phyloP scores from a whole-genome alignment of 1,284 basidiomycete genomes.

The Calocybe gambosa region DNA sequence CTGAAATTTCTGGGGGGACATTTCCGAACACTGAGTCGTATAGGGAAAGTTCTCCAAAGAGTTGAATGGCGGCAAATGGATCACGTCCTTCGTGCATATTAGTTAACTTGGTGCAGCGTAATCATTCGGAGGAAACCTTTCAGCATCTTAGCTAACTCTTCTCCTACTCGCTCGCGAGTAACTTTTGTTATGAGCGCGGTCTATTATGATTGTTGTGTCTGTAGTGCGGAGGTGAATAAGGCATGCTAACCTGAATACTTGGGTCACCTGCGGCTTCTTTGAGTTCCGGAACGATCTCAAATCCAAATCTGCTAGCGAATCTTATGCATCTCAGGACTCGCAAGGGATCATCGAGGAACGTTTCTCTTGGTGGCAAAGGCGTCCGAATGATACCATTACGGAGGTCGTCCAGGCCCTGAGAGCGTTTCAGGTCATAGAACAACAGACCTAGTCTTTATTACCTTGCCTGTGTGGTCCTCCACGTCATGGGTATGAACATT shows the following conservation, averaged over 20 bases:
- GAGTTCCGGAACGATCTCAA: slow-evolving; percentile 73
- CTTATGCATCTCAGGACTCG: slow-evolving; percentile 87
- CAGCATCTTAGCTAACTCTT: slow-evolving; percentile 89
- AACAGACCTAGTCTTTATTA: slow-evolving; percentile 19
- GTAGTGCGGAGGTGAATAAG: neutral
- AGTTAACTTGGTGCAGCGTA: neutral
- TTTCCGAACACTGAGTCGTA: slow-evolving; percentile 69
- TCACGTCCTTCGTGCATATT: slow-evolving; percentile 47
- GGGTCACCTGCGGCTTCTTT: slow-evolving; percentile 59
- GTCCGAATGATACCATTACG: slow-evolving; percentile 81
- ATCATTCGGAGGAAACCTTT: slow-evolving; percentile 43
- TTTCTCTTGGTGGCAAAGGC: slow-evolving; percentile 81
- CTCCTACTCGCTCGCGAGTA: slow-evolving; percentile 84
- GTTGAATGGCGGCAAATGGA: slow-evolving; percentile 66
- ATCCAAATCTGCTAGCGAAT: slow-evolving; percentile 89
- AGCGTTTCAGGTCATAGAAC: neutral
- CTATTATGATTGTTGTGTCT: slow-evolving; percentile 32
- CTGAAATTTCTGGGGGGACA: slow-evolving; percentile 37
- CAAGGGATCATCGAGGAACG: slow-evolving; percentile 93
- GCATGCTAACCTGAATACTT: slow-evolving; percentile 59
- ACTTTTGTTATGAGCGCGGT: slow-evolving; percentile 73
- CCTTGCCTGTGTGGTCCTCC: slow-evolving; percentile 86
- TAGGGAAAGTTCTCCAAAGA: slow-evolving; percentile 67
- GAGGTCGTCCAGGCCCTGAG: slow-evolving; percentile 80
- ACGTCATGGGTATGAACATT: slow-evolving; percentile 87